A percentile compares a stretch with the other conserved stretches of the same genome.
Evolutionary conservation across 2,329 filamentous ascomycete genomes (phyloP).

Genomic region (Fusarium sp.): DNA sequence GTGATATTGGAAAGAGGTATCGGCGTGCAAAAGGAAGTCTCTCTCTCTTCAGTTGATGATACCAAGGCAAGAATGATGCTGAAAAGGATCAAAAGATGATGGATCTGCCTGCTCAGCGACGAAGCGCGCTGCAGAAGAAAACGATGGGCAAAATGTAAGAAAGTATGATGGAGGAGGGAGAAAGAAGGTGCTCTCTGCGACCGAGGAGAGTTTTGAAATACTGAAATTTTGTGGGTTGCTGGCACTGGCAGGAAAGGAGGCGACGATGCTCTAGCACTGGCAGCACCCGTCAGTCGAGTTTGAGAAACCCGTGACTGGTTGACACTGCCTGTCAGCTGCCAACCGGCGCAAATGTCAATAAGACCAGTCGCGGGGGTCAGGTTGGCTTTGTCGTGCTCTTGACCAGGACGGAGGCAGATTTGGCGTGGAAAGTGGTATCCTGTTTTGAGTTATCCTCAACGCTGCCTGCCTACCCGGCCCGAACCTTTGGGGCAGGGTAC

Average conservation of each 20-base stretch:
- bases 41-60: constrained; percentile 3
- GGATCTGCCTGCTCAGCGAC: constrained; percentile 6
- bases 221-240: not conserved
- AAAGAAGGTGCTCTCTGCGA: constrained; percentile 6
- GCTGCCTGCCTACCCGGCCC: not conserved
- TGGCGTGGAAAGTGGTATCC: not conserved
- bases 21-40: constrained; percentile 23
- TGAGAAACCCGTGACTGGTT: not conserved
- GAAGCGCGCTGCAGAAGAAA: constrained; percentile 12
- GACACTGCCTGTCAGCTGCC: not conserved
- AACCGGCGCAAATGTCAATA: not conserved
- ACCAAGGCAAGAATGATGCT: constrained; percentile 41
- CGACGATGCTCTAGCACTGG: constrained; percentile 4
- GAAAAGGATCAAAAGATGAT: constrained; percentile 22
- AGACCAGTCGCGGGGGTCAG: not conserved
- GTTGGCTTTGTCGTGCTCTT: not conserved
- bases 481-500: not conserved
- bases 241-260: constrained; percentile 5
- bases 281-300: constrained; percentile 12
- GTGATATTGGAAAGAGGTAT: constrained; percentile 32
- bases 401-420: not conserved
- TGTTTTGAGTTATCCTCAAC: not conserved
- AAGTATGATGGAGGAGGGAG: constrained; percentile 25
- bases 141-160: not conserved
- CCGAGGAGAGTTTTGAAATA: constrained; percentile 14